Base-by-base conservation (phyloP, 1,139 yeast genomes). In the Blastobotrys aristatus region DNA sequence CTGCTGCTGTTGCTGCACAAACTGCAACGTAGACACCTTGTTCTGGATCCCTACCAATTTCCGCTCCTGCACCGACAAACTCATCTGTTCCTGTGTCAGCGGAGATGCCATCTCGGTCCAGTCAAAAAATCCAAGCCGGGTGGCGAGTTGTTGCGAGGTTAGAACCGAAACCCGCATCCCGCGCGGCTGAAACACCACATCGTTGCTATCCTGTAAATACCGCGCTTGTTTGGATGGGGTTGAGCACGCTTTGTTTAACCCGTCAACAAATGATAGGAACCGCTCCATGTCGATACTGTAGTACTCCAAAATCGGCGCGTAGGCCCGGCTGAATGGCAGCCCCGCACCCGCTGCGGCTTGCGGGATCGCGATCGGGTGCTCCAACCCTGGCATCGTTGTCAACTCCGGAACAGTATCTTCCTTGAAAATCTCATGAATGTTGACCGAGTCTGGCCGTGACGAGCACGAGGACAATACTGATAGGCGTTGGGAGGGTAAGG, bases 281-380 rank as follows among this genome's bases (percentile, higher is more conserved):
- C 40, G 35, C 13, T 34, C 44, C 4, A 16, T 24, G 30, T 26
- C 34, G 16, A 45, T 34, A 21, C 22, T 21, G 16, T 34, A 30
- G 20, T 40, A 27, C 27, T 45, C 44, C 32, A 45, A 14, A 16
- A 35, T 40, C 20, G 43, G 48, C n/a, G 44, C 44, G 18, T 27
- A 34, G 4, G 44, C 48, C 27, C 34, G 14, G 36, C 37, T 27
- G 33, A 45, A 45, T n/a, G 48, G 48, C n/a, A 40, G 21, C 20
- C 47, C 39, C 8, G 32, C 35, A 2, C 42, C 40, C 13, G 36
- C 42, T 6, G 40, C 48, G 14, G 38, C 32, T 35, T 40, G 48
- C 7, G 44, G 44, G 13, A 45, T 31, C 6, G 31, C 47, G 5
- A 45, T 33, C 10, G 48, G 48, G 11, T 34, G 40, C 17, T 34